phyloP scores from a whole-genome alignment of 768 basidiomycete genomes.

The Lactarius evosmus region DNA sequence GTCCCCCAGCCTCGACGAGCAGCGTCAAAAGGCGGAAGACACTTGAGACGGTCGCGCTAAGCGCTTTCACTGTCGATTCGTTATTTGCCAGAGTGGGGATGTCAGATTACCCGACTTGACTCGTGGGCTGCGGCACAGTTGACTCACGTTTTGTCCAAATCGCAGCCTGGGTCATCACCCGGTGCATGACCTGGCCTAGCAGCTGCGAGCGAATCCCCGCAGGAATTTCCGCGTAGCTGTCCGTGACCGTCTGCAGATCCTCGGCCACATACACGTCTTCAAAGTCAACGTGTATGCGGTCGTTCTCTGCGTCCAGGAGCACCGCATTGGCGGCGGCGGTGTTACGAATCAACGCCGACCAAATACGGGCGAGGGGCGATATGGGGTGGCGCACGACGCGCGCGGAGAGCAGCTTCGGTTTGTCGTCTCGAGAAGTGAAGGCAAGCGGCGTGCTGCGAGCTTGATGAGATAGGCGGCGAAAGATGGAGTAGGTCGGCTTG shows the following conservation, averaged over 20 bases:
- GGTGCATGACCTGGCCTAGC: conserved; percentile 21
- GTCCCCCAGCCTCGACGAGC: conserved; percentile 4
- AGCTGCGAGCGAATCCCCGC: conserved; percentile 21
- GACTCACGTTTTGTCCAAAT: conserved; percentile 25
- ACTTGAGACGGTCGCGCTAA: conserved; percentile 9
- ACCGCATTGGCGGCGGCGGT: conserved; percentile 18
- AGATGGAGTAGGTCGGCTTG: conserved; percentile 21
- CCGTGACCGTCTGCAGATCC: conserved; percentile 15
- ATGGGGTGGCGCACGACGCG: conserved; percentile 27
- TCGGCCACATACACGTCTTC: conserved; percentile 14
- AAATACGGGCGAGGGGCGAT: conserved; percentile 26
- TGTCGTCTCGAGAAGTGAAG: conserved; percentile 3
- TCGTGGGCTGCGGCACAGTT: background rate
- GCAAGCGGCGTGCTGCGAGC: conserved; percentile 10
- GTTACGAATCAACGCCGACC: conserved; percentile 21
- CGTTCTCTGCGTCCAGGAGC: conserved; percentile 16
- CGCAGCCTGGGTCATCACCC: conserved; percentile 15
- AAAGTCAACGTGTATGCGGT: conserved; percentile 11
- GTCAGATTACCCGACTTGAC: background rate
- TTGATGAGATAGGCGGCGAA: conserved; percentile 16
- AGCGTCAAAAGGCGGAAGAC: conserved; percentile 18
- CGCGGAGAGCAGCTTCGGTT: conserved; percentile 18
- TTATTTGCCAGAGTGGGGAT: background rate
- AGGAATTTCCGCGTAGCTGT: conserved; percentile 22
- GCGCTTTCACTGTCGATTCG: conserved; percentile 18